Percentiles rank a stretch among this genome's conserved stretches.
These are phyloP conservation scores for Hypsizygus marmoreus DNA, from an alignment of 768 basidiomycete species.

Conservation along the genomic window DNA sequence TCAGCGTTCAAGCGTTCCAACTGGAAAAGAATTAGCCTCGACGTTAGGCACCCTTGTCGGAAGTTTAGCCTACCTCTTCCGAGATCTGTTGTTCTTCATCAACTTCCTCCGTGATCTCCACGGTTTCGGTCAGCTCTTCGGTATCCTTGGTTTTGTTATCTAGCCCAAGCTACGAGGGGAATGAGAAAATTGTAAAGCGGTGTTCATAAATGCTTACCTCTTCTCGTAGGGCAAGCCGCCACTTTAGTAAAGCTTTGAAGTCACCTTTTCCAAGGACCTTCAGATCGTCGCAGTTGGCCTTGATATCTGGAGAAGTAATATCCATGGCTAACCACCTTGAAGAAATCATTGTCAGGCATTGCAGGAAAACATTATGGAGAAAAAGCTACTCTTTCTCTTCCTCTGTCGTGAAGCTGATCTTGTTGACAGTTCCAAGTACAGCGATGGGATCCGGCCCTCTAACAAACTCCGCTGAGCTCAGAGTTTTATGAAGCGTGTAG, in stretches of 20 bases:
- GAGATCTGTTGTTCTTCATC: conserved; percentile 91
- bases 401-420: conserved; percentile 73
- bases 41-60: background rate
- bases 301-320: conserved; percentile 78
- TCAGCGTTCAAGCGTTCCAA: conserved; percentile 83
- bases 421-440: conserved; percentile 76
- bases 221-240: conserved; percentile 85
- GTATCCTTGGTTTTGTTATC: conserved; percentile 76
- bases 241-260: conserved; percentile 91
- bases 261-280: conserved; percentile 98
- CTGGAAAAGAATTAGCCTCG: conserved; percentile 40
- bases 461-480: conserved; percentile 73
- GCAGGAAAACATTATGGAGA: conserved; percentile 1
- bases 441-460: conserved; percentile 69
- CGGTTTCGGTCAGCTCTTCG: conserved; percentile 75
- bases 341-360: conserved; percentile 8
- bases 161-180: conserved; percentile 85
- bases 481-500: conserved; percentile 82
- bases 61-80: conserved; percentile 69
- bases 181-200: background rate
- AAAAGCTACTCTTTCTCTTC: conserved; percentile 77
- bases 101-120: conserved; percentile 64
- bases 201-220: conserved; percentile 56
- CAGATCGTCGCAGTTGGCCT: conserved; percentile 84
- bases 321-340: conserved; percentile 72